phyloP scores from a whole-genome alignment of 2,329 filamentous ascomycete genomes.

The Magnaporthiopsis rhizophila region DNA sequence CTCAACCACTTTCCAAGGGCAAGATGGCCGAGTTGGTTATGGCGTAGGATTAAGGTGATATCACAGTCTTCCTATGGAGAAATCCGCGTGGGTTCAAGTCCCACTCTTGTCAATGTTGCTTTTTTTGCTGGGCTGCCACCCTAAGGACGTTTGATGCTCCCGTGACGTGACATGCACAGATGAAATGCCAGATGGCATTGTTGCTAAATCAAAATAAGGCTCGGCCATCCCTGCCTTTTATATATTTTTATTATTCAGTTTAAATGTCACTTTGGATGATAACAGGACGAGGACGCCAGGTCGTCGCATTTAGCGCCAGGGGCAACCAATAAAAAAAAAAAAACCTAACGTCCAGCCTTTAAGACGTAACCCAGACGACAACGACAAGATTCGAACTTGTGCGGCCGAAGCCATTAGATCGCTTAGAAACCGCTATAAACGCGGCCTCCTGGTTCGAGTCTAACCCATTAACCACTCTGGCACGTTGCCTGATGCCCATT shows the following conservation, averaged over 20 bases:
- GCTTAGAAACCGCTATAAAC: neutral
- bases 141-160: neutral
- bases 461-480: slow-evolving; percentile 7
- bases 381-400: slow-evolving; percentile 7
- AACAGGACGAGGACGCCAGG: too few relatives aligned
- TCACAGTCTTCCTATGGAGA: slow-evolving; percentile 13
- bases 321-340: neutral
- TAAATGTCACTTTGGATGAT: too few relatives aligned
- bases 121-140: neutral
- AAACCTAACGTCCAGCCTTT: neutral
- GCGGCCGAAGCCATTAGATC: slow-evolving; percentile 6
- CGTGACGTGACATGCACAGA: too few relatives aligned
- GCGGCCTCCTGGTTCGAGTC: neutral
- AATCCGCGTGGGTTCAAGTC: slow-evolving; percentile 32
- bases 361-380: neutral
- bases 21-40: slow-evolving; percentile 22
- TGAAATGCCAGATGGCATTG: too few relatives aligned
- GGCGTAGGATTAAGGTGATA: slow-evolving; percentile 21
- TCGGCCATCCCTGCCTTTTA: too few relatives aligned
- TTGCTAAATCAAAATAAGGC: too few relatives aligned
- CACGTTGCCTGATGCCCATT: slow-evolving; percentile 3
- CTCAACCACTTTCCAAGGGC: slow-evolving; percentile 5
- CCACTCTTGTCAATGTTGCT: slow-evolving; percentile 19
- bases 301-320: too few relatives aligned
- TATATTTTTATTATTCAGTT: too few relatives aligned